Evolutionary conservation across 495 filamentous ascomycete genomes (phyloP).

Genomic region (Bacidia gigantensis): DNA sequence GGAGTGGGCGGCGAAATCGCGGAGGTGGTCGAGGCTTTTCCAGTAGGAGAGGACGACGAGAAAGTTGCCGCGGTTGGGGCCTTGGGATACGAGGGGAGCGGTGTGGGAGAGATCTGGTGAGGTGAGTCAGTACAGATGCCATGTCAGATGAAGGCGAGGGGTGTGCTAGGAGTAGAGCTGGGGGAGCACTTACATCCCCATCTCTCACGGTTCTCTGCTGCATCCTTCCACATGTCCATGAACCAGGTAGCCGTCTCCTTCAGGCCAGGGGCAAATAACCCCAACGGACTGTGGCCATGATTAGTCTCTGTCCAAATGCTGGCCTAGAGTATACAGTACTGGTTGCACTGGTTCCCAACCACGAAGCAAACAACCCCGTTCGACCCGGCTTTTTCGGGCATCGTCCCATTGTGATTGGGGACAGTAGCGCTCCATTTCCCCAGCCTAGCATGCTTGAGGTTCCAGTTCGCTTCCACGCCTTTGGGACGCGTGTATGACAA

Average conservation of each 20-base stretch:
- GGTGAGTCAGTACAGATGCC: neutral
- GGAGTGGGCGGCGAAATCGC: constrained; percentile 35
- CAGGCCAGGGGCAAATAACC: constrained; percentile 22
- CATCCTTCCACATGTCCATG: constrained; percentile 16
- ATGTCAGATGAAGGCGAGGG: neutral
- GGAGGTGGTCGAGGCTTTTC: constrained; percentile 30
- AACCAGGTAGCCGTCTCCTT: constrained; percentile 20
- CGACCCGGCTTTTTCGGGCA: constrained; percentile 19
- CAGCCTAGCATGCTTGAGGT: constrained; percentile 23
- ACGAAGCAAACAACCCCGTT: constrained; percentile 29
- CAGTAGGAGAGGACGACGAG: constrained; percentile 31
- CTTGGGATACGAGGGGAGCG: neutral
- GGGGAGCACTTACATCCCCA: constrained; percentile 21
- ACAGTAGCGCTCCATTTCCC: constrained; percentile 25
- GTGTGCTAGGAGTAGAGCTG: neutral
- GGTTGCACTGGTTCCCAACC: constrained; percentile 29
- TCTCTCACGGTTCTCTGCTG: constrained; percentile 16
- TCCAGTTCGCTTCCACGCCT: constrained; percentile 23
- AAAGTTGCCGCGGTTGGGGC: constrained; percentile 5
- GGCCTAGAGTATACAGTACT: constrained; percentile 17
- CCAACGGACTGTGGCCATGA: constrained; percentile 17
- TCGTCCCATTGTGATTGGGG: constrained; percentile 24
- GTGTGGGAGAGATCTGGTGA: constrained; percentile 1
- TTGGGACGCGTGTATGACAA: constrained; percentile 14
- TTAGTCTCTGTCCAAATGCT: neutral